Evolutionary conservation across 805 yeast genomes (phyloP).

Genomic region (Suhomyces pyralidae): DNA sequence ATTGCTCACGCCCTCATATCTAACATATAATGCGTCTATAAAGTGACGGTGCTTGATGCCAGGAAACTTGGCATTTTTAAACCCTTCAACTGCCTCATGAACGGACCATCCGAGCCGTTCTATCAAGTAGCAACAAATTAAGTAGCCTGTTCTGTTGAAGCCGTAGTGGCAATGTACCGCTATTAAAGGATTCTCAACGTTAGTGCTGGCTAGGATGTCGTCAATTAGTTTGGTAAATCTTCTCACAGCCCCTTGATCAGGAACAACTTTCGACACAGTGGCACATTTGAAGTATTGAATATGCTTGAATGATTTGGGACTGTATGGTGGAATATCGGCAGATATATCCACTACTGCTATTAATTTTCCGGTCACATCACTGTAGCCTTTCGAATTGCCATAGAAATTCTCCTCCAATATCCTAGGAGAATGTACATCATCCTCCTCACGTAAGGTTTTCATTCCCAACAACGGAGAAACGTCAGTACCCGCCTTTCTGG

Average conservation of each 20-base stretch:
- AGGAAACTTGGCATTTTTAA: constrained; percentile 56
- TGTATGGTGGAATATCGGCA: constrained; percentile 67
- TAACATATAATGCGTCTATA: constrained; percentile 64
- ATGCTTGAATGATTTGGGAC: constrained; percentile 51
- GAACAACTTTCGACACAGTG: constrained; percentile 75
- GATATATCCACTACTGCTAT: constrained; percentile 68
- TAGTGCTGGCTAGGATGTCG: constrained; percentile 32
- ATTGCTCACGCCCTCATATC: constrained; percentile 45
- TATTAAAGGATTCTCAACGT: constrained; percentile 34
- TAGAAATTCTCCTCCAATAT: constrained; percentile 47
- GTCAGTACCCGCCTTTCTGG: constrained; percentile 27
- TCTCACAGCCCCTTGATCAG: constrained; percentile 57
- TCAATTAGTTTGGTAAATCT: constrained; percentile 55
- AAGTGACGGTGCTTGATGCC: constrained; percentile 79
- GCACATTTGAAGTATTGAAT: constrained; percentile 68
- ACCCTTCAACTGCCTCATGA: constrained; percentile 60
- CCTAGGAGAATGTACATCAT: constrained; percentile 56
- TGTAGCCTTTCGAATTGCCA: constrained; percentile 27
- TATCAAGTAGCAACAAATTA: constrained; percentile 65
- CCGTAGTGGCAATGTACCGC: constrained; percentile 83
- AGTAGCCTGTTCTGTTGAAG: constrained; percentile 73
- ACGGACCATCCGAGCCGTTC: constrained; percentile 60
- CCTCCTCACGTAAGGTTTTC: constrained; percentile 72
- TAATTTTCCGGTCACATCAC: constrained; percentile 34
- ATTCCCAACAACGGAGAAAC: constrained; percentile 58